These are phyloP conservation scores for Lenwebbia sp. DNA, from an alignment of 345 rosid species.

Conservation along the genomic window DNA sequence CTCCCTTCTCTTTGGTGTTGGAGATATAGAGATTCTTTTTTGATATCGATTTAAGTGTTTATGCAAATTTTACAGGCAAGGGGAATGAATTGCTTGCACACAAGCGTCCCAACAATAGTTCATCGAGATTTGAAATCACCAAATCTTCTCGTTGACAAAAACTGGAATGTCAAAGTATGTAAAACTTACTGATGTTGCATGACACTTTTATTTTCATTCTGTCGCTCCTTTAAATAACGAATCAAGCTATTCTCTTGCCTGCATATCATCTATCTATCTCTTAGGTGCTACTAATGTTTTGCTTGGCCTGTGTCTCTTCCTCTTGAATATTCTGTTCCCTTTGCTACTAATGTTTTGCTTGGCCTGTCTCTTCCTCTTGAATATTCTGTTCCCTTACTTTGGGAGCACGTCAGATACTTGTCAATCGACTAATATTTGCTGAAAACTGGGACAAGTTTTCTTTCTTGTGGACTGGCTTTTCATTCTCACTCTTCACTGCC, in stretches of 20 bases:
- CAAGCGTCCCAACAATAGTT: constrained; percentile 91
- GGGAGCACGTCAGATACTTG: neutral
- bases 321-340: neutral
- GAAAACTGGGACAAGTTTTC: neutral
- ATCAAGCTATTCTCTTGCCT: neutral
- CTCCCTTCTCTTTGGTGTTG: neutral
- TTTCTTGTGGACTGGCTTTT: neutral
- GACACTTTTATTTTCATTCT: neutral
- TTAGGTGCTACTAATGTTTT: neutral
- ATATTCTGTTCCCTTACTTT: neutral
- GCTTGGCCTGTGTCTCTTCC: neutral
- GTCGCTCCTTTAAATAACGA: neutral
- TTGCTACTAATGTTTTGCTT: neutral
- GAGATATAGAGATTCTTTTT: neutral
- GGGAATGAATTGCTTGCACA: constrained; percentile 99
- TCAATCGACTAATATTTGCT: neutral
- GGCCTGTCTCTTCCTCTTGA: neutral
- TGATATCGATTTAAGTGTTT: neutral
- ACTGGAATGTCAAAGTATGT: constrained; percentile 95
- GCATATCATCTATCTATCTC: neutral
- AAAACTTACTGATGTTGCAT: neutral
- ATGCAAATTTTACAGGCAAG: constrained; percentile 51
- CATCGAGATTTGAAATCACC: constrained; percentile 99
- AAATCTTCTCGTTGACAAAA: constrained; percentile 93
- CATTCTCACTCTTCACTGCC: neutral